Evolutionary conservation across 2,329 filamentous ascomycete genomes (phyloP), one percentile per base, ranked within the genome.

Genomic region (Aspergillus neoniger): DNA sequence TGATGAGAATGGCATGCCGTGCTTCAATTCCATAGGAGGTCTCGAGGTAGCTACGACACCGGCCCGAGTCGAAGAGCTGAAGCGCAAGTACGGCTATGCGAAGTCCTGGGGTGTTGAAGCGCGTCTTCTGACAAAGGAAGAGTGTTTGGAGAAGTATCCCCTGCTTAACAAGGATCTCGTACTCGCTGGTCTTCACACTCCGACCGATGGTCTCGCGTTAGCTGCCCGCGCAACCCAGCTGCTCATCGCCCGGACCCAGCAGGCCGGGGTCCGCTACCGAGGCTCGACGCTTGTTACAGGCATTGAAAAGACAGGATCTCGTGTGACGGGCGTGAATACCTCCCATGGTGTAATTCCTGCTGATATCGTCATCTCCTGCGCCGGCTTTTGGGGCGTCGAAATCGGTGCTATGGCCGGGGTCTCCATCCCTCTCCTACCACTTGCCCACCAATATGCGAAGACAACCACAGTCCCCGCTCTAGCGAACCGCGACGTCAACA

Each of bases 351-450:
- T 69, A 0, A 77, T 88, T 19, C 75, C 82, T 0, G 86, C 86
- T 0, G 86, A 88, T 57, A 83, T 88, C 23, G 78, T 88, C 54
- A 73, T 88, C 39, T 88, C 85, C 1, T 88, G 86, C 62, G 86
- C 85, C 6, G 86, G 86, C 0, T 86, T 88, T 71, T 88, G 86
- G 86, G 86, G 86, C 10, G 86, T 88, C 7, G 86, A 88, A 68
- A 77, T 88, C 6, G 86, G 86, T 21, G 83, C 81, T 5, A 86
- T 88, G 85, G 80, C 84, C 44, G 85, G 81, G 4, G 66, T 87
- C 12, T 74, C 81, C 1, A 80, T 88, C 21, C 86, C 86, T 6
- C 72, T 88, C 4, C 78, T 87, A 0, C 86, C 86, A 3, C 79
- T 88, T 60, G 86, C 81, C 0, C 86, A 88, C 57, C 86, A 88